A percentile compares a stretch with the other conserved stretches of the same genome.
These are phyloP conservation scores for Coemansia sp. DNA, from an alignment of 192 early-diverging fungal genomes.

Conservation along the genomic window DNA sequence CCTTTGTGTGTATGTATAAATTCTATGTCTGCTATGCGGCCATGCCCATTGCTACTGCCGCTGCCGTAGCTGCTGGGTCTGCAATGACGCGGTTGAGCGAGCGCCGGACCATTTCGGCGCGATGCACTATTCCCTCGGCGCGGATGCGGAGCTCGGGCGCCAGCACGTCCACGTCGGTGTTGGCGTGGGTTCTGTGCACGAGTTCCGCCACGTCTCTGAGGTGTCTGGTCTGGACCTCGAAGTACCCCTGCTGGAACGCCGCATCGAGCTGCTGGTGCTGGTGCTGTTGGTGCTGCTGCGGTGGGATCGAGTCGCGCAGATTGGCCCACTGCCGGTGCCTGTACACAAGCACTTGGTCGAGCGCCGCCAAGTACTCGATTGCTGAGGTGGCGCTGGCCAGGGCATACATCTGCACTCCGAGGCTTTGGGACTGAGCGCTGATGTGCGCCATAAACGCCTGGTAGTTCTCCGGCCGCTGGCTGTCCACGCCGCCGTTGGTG, in stretches of 20 bases:
- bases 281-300: too few species aligned
- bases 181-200: slow-evolving; percentile 53
- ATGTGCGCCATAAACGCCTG: slow-evolving; percentile 71
- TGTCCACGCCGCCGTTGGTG: slow-evolving; percentile 62
- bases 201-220: slow-evolving; percentile 57
- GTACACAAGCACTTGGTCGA: slow-evolving; percentile 82
- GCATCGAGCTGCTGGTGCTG: too few species aligned
- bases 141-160: slow-evolving; percentile 3
- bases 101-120: slow-evolving; percentile 31
- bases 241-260: too few species aligned
- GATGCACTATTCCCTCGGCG: slow-evolving; percentile 16
- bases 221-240: slow-evolving; percentile 58
- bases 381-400: slow-evolving; percentile 57
- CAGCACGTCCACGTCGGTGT: slow-evolving; percentile 53
- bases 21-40: slow-evolving; percentile 5
- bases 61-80: slow-evolving; percentile 6
- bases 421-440: slow-evolving; percentile 48
- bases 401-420: slow-evolving; percentile 58
- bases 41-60: slow-evolving; percentile 36
- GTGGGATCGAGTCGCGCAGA: slow-evolving; percentile 81
- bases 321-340: slow-evolving; percentile 85
- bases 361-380: slow-evolving; percentile 68
- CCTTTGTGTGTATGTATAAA: not conserved
- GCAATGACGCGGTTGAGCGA: slow-evolving; percentile 27
- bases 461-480: slow-evolving; percentile 72